Percentiles rank a stretch among this genome's conserved stretches.
Conservation (phyloP, 495 filamentous ascomycete species). For the Penicillium desertorum region DNA sequence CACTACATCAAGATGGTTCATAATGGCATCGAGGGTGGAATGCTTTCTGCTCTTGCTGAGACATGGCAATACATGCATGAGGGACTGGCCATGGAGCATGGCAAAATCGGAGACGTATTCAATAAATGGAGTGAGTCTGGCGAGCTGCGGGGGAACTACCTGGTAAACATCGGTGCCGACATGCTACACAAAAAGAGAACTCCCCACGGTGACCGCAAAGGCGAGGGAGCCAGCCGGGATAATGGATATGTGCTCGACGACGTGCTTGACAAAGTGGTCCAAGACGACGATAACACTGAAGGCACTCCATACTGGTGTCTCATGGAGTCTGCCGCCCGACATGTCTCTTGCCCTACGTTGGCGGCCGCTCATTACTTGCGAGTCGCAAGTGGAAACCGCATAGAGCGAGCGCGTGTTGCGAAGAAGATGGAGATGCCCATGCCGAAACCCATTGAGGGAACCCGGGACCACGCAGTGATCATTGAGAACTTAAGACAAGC, state of each 20-base stretch:
- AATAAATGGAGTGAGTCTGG: slow-evolving; percentile 59
- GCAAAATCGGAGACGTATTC: slow-evolving; percentile 63
- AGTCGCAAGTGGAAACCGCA: slow-evolving; percentile 61
- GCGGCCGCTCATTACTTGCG: slow-evolving; percentile 64
- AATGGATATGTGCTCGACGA: slow-evolving; percentile 57
- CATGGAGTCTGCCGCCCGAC: slow-evolving; percentile 59
- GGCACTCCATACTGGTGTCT: slow-evolving; percentile 68
- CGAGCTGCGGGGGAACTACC: slow-evolving; percentile 58
- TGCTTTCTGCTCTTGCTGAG: slow-evolving; percentile 61
- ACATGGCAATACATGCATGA: slow-evolving; percentile 64
- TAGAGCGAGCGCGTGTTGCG: slow-evolving; percentile 50
- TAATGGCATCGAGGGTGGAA: slow-evolving; percentile 74
- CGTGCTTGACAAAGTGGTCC: slow-evolving; percentile 74
- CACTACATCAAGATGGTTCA: slow-evolving; percentile 81
- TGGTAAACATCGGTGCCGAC: slow-evolving; percentile 62
- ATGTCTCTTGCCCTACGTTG: slow-evolving; percentile 66
- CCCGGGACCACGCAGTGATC: slow-evolving; percentile 48
- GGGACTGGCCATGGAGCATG: slow-evolving; percentile 58
- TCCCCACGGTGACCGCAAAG: slow-evolving; percentile 42
- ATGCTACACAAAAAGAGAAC: slow-evolving; percentile 53
- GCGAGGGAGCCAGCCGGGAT: slow-evolving; percentile 35
- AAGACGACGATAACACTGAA: slow-evolving; percentile 66
- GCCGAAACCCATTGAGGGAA: slow-evolving; percentile 41
- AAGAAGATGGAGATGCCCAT: slow-evolving; percentile 44
- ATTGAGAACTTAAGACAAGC: slow-evolving; percentile 60